These are phyloP conservation scores for Polygonum aviculare DNA, from an alignment of 148 eudicot species.

Conservation along the genomic window DNA sequence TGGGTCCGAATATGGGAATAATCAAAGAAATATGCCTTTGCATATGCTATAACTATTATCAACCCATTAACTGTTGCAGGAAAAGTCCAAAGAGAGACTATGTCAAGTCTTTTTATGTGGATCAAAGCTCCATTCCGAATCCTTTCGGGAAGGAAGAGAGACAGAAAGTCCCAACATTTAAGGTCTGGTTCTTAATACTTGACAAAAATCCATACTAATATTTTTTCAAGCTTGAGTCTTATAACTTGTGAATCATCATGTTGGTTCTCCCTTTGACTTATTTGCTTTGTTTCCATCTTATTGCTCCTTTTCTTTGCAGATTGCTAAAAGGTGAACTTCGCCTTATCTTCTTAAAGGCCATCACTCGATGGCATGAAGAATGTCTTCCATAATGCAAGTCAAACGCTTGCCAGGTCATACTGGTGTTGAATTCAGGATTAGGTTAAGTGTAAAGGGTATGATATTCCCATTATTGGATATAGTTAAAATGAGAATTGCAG, in stretches of 20 bases:
- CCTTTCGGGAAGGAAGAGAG: slow-evolving; percentile 42
- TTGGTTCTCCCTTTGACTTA: not conserved
- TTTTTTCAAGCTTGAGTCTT: not conserved
- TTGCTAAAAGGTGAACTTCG: not conserved
- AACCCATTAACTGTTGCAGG: slow-evolving; percentile 31
- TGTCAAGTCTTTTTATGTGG: slow-evolving; percentile 72
- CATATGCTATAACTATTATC: not conserved
- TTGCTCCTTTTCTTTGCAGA: not conserved
- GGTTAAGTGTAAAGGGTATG: slow-evolving; percentile 22
- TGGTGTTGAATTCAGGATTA: slow-evolving; percentile 16
- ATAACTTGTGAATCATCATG: not conserved
- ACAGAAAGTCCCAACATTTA: slow-evolving; percentile 16
- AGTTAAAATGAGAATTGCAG: slow-evolving; percentile 4
- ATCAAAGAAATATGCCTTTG: not conserved
- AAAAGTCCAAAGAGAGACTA: slow-evolving; percentile 64
- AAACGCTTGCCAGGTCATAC: not conserved
- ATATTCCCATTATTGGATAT: not conserved
- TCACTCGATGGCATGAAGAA: slow-evolving; percentile 1
- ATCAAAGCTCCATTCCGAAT: slow-evolving; percentile 59
- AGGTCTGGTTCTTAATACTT: not conserved
- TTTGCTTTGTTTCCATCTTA: not conserved
- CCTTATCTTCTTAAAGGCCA: not conserved
- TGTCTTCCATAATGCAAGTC: not conserved
- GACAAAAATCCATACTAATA: not conserved
- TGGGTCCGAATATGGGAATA: not conserved